These are phyloP conservation scores for Hippophae gyantsensis DNA, from an alignment of 306 rosid species.

Conservation along the genomic window DNA sequence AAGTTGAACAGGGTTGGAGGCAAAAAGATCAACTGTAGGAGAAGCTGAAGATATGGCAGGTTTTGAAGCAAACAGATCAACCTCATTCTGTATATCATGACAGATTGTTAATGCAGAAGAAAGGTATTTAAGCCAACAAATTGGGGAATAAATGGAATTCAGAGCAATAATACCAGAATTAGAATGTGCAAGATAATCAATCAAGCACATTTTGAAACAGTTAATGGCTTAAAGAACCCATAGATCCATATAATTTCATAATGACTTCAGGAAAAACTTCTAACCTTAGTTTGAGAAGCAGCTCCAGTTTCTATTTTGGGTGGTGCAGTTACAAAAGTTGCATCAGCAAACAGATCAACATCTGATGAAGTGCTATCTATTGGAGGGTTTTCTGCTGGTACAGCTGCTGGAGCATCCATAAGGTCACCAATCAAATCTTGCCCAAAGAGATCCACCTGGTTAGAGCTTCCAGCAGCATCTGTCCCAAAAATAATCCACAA, in stretches of 20 bases:
- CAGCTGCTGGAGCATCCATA: conserved; percentile 73
- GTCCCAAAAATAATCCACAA: conserved; percentile 28
- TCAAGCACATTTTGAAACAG: too few relatives aligned
- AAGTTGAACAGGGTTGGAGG: conserved; percentile 56
- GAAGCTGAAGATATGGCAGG: conserved; percentile 45
- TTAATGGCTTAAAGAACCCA: too few relatives aligned
- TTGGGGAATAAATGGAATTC: background rate
- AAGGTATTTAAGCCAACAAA: background rate
- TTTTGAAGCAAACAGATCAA: conserved; percentile 71
- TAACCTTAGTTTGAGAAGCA: conserved; percentile 57
- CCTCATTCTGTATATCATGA: conserved; percentile 37
- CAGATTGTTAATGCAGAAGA: conserved; percentile 5
- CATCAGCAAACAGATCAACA: conserved; percentile 95
- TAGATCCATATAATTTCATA: too few relatives aligned
- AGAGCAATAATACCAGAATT: background rate
- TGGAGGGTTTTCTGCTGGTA: conserved; percentile 45
- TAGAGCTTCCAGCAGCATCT: conserved; percentile 70
- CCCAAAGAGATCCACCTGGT: conserved; percentile 74
- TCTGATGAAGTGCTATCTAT: conserved; percentile 36
- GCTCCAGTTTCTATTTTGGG: conserved; percentile 48
- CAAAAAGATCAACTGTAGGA: conserved; percentile 63
- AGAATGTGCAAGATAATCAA: background rate
- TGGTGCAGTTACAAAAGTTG: conserved; percentile 70
- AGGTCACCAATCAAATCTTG: conserved; percentile 74
- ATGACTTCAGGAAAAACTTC: background rate